Evolutionary conservation across 2,329 filamentous ascomycete species (phyloP).

Genomic region (Talaromyces amestolkiae): DNA sequence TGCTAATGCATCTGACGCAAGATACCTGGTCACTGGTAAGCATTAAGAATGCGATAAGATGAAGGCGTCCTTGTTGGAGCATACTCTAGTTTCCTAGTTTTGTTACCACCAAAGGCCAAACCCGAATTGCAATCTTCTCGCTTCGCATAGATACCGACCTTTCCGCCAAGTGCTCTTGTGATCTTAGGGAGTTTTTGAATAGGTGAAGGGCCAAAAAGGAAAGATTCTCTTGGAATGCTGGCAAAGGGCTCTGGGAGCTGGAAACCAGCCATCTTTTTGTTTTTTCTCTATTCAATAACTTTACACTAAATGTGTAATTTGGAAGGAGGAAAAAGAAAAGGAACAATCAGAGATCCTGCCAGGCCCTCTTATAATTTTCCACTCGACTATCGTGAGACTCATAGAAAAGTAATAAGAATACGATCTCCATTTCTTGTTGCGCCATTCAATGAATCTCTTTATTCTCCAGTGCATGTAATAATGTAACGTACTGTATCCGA

Average conservation of each 20-base stretch:
- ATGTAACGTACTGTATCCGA: too few species aligned
- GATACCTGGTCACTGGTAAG: slow-evolving; percentile 46
- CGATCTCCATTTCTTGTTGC: not conserved
- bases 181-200: slow-evolving; percentile 67
- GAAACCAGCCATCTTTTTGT: slow-evolving; percentile 18
- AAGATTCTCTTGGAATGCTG: slow-evolving; percentile 59
- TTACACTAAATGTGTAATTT: not conserved
- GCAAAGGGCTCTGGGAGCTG: slow-evolving; percentile 61
- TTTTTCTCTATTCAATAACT: not conserved
- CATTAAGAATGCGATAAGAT: not conserved
- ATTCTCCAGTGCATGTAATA: not conserved
- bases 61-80: not conserved
- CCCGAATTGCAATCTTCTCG: slow-evolving; percentile 69
- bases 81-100: slow-evolving; percentile 63
- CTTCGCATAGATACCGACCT: slow-evolving; percentile 66
- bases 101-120: slow-evolving; percentile 67
- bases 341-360: not conserved
- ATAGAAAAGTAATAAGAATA: not conserved
- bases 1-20: slow-evolving; percentile 61
- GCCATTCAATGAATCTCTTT: too few species aligned
- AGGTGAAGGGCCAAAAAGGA: slow-evolving; percentile 67
- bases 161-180: slow-evolving; percentile 57
- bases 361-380: not conserved
- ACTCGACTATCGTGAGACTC: not conserved
- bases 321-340: not conserved